These are phyloP conservation scores for Pseudocercospora vitis DNA, from an alignment of 2,329 filamentous ascomycete genomes.

Conservation along the genomic window DNA sequence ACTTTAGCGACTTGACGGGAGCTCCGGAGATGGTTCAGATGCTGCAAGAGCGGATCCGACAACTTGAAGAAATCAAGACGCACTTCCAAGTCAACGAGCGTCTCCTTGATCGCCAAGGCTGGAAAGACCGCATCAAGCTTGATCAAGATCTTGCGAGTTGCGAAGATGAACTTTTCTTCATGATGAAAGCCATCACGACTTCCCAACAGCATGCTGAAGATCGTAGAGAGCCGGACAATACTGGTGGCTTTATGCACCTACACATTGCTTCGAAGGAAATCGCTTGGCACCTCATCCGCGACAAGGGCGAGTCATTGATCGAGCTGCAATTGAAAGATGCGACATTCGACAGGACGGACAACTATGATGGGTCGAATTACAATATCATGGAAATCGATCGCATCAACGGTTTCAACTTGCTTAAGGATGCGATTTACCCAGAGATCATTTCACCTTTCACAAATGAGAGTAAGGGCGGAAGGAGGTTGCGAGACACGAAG, in stretches of 20 bases:
- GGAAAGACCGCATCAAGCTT: constrained; percentile 84
- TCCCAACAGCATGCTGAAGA: constrained; percentile 85
- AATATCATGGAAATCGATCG: constrained; percentile 87
- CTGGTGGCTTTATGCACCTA: constrained; percentile 81
- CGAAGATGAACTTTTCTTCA: constrained; percentile 97
- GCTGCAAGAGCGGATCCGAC: constrained; percentile 87
- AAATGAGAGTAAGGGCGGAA: constrained; percentile 58
- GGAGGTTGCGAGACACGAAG: constrained; percentile 66
- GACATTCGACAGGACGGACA: constrained; percentile 92
- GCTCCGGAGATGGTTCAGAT: constrained; percentile 89
- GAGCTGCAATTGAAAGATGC: constrained; percentile 91
- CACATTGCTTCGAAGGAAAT: constrained; percentile 93
- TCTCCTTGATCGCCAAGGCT: constrained; percentile 82
- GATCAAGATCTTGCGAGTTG: constrained; percentile 86
- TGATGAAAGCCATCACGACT: constrained; percentile 99
- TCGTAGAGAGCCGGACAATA: constrained; percentile 60
- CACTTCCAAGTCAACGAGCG: constrained; percentile 93
- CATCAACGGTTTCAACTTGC: constrained; percentile 83
- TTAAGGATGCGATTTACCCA: constrained; percentile 88
- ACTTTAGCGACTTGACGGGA: constrained; percentile 94
- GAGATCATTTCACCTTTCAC: constrained; percentile 92
- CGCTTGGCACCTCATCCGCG: constrained; percentile 92
- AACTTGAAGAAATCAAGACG: constrained; percentile 92
- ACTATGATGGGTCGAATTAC: constrained; percentile 93
- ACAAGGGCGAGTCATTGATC: constrained; percentile 74